phyloP scores from a whole-genome alignment of 2,329 filamentous ascomycete genomes.

The Thelonectria blattea region DNA sequence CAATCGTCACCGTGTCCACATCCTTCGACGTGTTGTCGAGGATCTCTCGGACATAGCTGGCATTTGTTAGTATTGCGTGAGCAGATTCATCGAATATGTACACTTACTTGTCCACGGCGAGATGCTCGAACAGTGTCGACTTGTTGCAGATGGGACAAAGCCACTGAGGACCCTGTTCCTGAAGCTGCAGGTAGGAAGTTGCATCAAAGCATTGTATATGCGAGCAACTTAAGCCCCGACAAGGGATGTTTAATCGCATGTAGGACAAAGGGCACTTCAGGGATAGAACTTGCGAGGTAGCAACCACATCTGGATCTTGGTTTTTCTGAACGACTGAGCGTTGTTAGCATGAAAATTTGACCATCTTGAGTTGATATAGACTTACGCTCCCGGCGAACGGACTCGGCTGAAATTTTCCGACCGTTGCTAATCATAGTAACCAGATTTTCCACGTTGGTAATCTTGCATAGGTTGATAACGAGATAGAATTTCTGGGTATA shows the following conservation, averaged over 20 bases:
- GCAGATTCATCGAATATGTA: not conserved
- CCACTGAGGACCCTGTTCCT: slow-evolving; percentile 97
- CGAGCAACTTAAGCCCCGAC: slow-evolving; percentile 78
- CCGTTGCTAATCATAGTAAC: slow-evolving; percentile 69
- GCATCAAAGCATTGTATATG: slow-evolving; percentile 97
- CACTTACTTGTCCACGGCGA: slow-evolving; percentile 85
- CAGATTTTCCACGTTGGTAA: slow-evolving; percentile 73
- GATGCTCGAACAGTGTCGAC: slow-evolving; percentile 75
- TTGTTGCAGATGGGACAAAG: slow-evolving; percentile 94
- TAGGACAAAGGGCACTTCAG: slow-evolving; percentile 93
- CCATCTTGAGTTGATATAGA: slow-evolving; percentile 20
- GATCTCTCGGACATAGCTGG: slow-evolving; percentile 86
- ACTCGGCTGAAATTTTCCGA: slow-evolving; percentile 77
- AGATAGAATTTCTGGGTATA: slow-evolving; percentile 71
- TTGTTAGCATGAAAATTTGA: slow-evolving; percentile 28
- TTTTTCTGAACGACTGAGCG: slow-evolving; percentile 76
- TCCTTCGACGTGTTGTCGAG: slow-evolving; percentile 72
- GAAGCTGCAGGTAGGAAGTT: slow-evolving; percentile 87
- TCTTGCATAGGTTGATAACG: slow-evolving; percentile 76
- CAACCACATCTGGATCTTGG: slow-evolving; percentile 85
- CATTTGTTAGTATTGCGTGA: not conserved
- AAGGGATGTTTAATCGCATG: slow-evolving; percentile 78
- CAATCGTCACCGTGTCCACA: slow-evolving; percentile 86
- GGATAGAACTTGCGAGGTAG: slow-evolving; percentile 86
- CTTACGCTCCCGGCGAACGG: slow-evolving; percentile 85